phyloP scores from a whole-genome alignment of 495 filamentous ascomycete species.

The Neurospora sp. region DNA sequence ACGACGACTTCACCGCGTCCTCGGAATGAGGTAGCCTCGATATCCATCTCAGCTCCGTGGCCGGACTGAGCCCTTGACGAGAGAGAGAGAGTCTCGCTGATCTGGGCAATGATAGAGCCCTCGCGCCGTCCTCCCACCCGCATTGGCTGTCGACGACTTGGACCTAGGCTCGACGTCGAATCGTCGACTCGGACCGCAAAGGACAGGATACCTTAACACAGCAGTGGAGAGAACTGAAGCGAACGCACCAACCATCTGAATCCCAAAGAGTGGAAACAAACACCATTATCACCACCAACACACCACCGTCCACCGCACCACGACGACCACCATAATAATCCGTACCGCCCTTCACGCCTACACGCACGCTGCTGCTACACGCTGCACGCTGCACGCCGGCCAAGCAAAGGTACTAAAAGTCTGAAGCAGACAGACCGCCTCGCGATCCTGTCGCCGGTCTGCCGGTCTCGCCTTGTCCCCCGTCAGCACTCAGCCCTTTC shows the following conservation, averaged over 20 bases:
- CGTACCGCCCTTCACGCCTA: neutral
- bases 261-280: neutral
- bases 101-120: slow-evolving; percentile 1
- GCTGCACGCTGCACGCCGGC: neutral
- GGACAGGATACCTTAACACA: neutral
- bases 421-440: neutral
- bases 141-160: neutral
- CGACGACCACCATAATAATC: neutral
- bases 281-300: slow-evolving; percentile 2
- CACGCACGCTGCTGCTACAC: neutral
- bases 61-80: slow-evolving; percentile 36
- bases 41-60: slow-evolving; percentile 42
- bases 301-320: neutral
- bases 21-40: slow-evolving; percentile 43
- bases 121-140: slow-evolving; percentile 1
- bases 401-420: neutral
- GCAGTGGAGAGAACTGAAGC: neutral
- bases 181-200: neutral
- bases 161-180: neutral
- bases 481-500: slow-evolving; percentile 4
- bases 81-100: neutral
- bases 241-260: neutral
- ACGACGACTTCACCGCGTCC: slow-evolving; percentile 8
- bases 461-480: neutral
- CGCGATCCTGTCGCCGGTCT: neutral